phyloP scores from a whole-genome alignment of 176 grass and related monocot genomes.

The Zea luxurians region DNA sequence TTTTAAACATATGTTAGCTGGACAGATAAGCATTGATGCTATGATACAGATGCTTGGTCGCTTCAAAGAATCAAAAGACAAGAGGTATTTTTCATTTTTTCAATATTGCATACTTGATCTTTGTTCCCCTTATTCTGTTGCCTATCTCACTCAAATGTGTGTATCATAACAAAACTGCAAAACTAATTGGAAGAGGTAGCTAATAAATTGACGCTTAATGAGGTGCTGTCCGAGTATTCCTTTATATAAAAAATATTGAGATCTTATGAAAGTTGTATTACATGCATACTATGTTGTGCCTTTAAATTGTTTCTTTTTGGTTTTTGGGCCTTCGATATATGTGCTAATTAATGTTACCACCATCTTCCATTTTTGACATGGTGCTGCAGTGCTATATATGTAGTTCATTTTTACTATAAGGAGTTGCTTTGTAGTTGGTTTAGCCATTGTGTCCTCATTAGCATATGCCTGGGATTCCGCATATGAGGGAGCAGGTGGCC shows the following conservation, averaged over 20 bases:
- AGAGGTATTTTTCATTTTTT: slow-evolving; percentile 50
- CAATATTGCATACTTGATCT: slow-evolving; percentile 1
- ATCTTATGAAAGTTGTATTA: neutral
- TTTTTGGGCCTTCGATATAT: neutral
- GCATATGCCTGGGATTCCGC: slow-evolving; percentile 8
- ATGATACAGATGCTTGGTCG: slow-evolving; percentile 91
- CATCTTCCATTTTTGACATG: slow-evolving; percentile 12
- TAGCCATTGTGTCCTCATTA: slow-evolving; percentile 12
- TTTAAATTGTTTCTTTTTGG: slow-evolving; percentile 5
- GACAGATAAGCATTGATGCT: slow-evolving; percentile 68
- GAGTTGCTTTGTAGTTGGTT: neutral
- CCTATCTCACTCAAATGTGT: too few relatives aligned
- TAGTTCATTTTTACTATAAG: neutral
- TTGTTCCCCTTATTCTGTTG: slow-evolving; percentile 17
- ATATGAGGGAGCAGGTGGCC: neutral
- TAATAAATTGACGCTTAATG: neutral
- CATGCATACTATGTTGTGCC: slow-evolving; percentile 2
- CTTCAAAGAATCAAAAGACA: slow-evolving; percentile 89
- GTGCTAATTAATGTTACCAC: slow-evolving; percentile 21
- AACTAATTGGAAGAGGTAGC: slow-evolving; percentile 14
- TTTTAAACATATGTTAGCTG: slow-evolving; percentile 97
- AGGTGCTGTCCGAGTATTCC: neutral
- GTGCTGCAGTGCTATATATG: neutral
- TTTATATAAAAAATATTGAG: neutral
- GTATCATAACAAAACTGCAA: neutral